Evolutionary conservation across 2,329 filamentous ascomycete species (phyloP).

Genomic region (Colletotrichum eremochloae): DNA sequence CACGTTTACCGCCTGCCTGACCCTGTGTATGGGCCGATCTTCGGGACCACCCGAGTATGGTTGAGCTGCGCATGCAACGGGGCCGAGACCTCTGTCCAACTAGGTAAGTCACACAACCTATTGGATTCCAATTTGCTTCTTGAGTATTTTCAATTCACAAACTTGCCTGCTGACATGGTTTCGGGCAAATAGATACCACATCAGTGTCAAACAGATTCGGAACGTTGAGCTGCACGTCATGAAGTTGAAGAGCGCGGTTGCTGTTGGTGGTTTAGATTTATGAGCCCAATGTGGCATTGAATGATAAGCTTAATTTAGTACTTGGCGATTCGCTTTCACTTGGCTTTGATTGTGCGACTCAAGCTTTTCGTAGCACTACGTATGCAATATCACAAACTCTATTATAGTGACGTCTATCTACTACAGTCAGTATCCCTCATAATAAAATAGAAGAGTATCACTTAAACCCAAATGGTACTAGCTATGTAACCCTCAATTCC

Average conservation of each 20-base stretch:
- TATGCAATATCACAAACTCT: no score
- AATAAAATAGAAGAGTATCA: no score
- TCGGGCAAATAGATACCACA: not conserved
- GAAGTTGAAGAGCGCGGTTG: not conserved
- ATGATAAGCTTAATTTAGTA: not conserved
- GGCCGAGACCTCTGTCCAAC: constrained; percentile 19
- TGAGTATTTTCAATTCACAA: not conserved
- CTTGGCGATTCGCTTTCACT: not conserved
- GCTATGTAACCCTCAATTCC: no score
- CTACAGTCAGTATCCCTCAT: no score
- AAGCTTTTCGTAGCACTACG: no score
- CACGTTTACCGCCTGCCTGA: constrained; percentile 39
- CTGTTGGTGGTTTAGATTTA: not conserved
- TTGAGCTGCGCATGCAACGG: constrained; percentile 35
- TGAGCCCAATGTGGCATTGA: not conserved
- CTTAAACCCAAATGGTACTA: no score
- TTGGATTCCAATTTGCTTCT: no score
- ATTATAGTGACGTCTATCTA: no score
- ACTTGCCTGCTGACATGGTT: not conserved
- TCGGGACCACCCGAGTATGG: constrained; percentile 28
- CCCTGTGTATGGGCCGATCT: constrained; percentile 27
- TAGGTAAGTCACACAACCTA: constrained; percentile 10
- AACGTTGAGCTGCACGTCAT: constrained; percentile 18
- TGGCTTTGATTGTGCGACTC: not conserved
- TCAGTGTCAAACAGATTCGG: constrained; percentile 5